Percentiles rank a stretch among this genome's conserved stretches.
Conservation (phyloP, 371 early-diverging fungal species). For the Zychaea mexicana region DNA sequence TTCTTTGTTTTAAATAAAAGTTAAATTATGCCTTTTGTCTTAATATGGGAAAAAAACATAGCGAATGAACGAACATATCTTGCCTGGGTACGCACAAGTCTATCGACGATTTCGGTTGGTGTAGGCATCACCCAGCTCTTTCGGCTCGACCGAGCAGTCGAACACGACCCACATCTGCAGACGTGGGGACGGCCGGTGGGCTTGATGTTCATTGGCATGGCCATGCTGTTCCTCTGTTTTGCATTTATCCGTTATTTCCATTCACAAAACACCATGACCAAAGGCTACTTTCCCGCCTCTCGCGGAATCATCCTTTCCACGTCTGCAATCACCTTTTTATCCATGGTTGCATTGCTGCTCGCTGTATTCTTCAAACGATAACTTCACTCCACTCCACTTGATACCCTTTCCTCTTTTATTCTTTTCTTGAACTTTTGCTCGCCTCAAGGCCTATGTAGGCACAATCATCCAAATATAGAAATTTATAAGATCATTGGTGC, state of each 20-base stretch:
- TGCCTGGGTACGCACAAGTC: conserved; percentile 78
- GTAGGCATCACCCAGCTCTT: conserved; percentile 75
- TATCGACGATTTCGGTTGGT: conserved; percentile 76
- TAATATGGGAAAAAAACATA: no score
- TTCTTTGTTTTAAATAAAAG: background rate
- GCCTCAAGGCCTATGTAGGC: no score
- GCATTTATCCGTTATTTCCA: conserved; percentile 73
- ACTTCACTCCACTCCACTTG: background rate
- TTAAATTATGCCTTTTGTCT: background rate
- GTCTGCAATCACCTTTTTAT: conserved; percentile 33
- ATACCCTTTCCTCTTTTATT: background rate
- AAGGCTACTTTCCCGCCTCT: conserved; percentile 75
- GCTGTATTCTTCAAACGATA: conserved; percentile 17
- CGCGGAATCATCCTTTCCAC: conserved; percentile 59
- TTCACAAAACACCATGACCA: conserved; percentile 67
- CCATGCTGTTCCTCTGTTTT: conserved; percentile 63
- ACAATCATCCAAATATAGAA: background rate
- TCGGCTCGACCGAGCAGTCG: conserved; percentile 44
- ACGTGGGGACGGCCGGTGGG: conserved; percentile 47
- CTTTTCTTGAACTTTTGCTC: background rate
- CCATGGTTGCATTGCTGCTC: conserved; percentile 31
- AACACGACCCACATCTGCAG: conserved; percentile 16
- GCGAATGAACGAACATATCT: conserved; percentile 84
- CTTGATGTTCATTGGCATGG: conserved; percentile 59
- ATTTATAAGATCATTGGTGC: background rate